Base-by-base conservation (phyloP, 2,329 filamentous ascomycete genomes). In the Apiospora koreana region DNA sequence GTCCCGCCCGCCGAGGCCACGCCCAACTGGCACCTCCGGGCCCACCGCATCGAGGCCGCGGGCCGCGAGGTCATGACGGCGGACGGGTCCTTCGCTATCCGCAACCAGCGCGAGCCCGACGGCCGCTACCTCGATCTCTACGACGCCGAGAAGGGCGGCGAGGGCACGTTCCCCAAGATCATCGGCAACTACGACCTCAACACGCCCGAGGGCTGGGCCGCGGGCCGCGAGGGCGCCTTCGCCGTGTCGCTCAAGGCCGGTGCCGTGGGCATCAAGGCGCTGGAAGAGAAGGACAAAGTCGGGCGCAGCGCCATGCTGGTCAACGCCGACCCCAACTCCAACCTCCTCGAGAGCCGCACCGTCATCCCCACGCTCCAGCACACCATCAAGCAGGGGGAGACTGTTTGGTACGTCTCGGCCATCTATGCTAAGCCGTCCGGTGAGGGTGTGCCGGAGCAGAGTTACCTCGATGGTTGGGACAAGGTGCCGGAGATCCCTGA, bases 311-410 rank as follows among this genome's bases (percentile, higher is more conserved):
- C 92, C 3, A 90, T 87, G 77, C 84, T 94, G 35, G 88, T 94
- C 65, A 90, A 94, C 70, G 91, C 92, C 14, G 93, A 95, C 78
- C 92, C 93, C 8, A 94, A 95, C 81, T 92, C 91, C 65, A 95
- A 95, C 80, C 81, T 95, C 43, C 85, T 94, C 2, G 90, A 94
- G 81, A 89, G 90, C 71, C 83, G 93, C 71, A 94, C 91, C 4
- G 86, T 92, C 54, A 87, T 95, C 74, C 93, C 93, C 31, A 91
- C 91, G 41, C 80, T 95, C 76, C 88, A 90, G 77, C 85, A 87
- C 72, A 89, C 88, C 35, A 78, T 94, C 45, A 82, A 82, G 68
- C 83, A 84, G 62, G 91, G 88, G 0, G 83, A 88, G 74, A 86
- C 83, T 38, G 85, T 83, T 46, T 93, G 91, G 91, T 92, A 93